A percentile compares a stretch with the other conserved stretches of the same genome.
phyloP scores from a whole-genome alignment of 305 asterid genomes.

The Fraxinus xanthoxyloides region DNA sequence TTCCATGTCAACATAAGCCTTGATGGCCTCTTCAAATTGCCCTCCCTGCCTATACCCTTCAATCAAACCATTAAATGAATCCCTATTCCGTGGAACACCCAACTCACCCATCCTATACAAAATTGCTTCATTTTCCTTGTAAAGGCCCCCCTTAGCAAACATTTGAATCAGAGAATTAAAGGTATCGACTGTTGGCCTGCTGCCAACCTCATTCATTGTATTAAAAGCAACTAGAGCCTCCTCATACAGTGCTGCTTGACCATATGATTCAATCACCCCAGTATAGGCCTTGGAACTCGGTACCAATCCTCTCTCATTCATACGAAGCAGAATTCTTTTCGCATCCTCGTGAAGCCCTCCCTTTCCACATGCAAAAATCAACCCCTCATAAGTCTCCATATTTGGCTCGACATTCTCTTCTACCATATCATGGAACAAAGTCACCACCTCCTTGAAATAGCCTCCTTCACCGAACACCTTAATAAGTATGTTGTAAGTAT shows the following conservation, averaged over 20 bases:
- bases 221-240: slow-evolving; percentile 91
- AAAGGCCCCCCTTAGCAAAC: slow-evolving; percentile 84
- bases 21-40: slow-evolving; percentile 85
- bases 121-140: slow-evolving; percentile 81
- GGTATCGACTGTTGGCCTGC: slow-evolving; percentile 73
- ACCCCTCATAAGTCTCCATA: slow-evolving; percentile 96
- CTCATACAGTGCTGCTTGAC: slow-evolving; percentile 90
- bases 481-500: slow-evolving; percentile 82
- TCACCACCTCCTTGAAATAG: slow-evolving; percentile 95
- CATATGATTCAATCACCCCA: slow-evolving; percentile 80
- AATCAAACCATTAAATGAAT: slow-evolving; percentile 72
- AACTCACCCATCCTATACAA: slow-evolving; percentile 66
- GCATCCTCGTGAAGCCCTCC: slow-evolving; percentile 94
- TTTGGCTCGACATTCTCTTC: slow-evolving; percentile 94
- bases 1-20: slow-evolving; percentile 94
- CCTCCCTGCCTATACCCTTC: slow-evolving; percentile 95
- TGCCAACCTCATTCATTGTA: slow-evolving; percentile 90
- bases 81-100: slow-evolving; percentile 60
- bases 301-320: slow-evolving; percentile 71
- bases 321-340: slow-evolving; percentile 64
- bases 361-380: slow-evolving; percentile 85
- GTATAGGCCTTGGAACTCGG: slow-evolving; percentile 88
- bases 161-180: slow-evolving; percentile 77
- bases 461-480: slow-evolving; percentile 97
- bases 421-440: slow-evolving; percentile 91